Base-by-base conservation (phyloP, 768 basidiomycete genomes). In the Agaricus subrufescens region DNA sequence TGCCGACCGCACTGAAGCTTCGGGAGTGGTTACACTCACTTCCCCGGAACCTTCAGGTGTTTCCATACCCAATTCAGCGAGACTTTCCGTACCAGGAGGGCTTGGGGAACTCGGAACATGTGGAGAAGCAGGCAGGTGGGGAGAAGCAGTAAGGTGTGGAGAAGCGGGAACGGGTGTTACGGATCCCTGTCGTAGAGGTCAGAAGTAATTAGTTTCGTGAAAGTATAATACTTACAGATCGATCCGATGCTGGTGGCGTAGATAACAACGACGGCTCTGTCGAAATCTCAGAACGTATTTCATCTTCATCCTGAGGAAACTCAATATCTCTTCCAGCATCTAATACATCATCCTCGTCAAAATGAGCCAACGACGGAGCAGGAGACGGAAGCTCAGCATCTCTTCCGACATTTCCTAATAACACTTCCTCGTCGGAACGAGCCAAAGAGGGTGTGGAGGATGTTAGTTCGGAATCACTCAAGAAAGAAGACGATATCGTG, bases 231-330 rank as follows among this genome's bases (percentile, higher is more conserved):
- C 77, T 63, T 63, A 80, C 80, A 14, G 69, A 63, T 54, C 65
- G 69, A 40, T 37, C 47, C 3, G 42, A 50, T 37, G 63, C 65
- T 19, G 61, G 64, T 39, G 71, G 69, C 2, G 79, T 80, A 10
- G 82, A 76, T 19, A 88, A 66, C 29, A 88, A 67, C 1, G 85
- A 80, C 5, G 86, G 83, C 60, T 75, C 76, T 2, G 85, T 86
- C 4, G 81, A 50, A n/a, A 76, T 15, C 74, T n/a, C 77, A 73
- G 65, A 57, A 54, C 60, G 29, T 15, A 56, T 34, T 54, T 57
- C 2, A 54, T 49, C 46, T 3, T 60, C 60, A 27, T 60, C 61
- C 11, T 37, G 52, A 59, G 52, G 29, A 5, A 50, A n/a, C 39
- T 60, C 51, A 46, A 54, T 25, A 29, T 56, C 39, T 25, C 50